phyloP scores from a whole-genome alignment of 352 stramenopile species.

The Phytophthora rubi region DNA sequence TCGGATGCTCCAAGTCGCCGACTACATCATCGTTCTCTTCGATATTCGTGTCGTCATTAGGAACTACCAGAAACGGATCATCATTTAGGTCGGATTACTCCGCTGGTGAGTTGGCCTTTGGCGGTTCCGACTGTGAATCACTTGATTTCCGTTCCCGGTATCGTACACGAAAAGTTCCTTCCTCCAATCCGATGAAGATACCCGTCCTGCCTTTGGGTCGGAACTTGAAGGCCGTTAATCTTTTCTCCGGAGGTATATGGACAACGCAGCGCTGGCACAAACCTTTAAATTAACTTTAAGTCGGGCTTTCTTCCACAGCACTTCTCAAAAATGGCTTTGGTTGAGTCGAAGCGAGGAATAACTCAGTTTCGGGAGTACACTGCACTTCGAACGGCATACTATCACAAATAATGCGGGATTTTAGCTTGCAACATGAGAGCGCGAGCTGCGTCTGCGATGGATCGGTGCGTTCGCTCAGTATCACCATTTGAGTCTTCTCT shows the following conservation, averaged over 20 bases:
- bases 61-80: no score
- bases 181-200: constrained; percentile 17
- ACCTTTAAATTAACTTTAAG: constrained; percentile 5
- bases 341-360: background rate
- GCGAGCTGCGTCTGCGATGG: no score
- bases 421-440: no score
- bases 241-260: background rate
- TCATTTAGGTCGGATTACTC: no score
- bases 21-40: no score
- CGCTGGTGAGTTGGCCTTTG: no score
- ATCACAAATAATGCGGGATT: no score
- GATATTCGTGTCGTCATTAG: no score
- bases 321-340: background rate
- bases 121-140: constrained; percentile 10
- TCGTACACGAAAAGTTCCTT: constrained; percentile 25
- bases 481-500: no score
- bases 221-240: constrained; percentile 1
- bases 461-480: no score
- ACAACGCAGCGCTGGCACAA: constrained; percentile 13
- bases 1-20: no score
- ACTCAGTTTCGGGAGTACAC: background rate
- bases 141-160: background rate
- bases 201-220: constrained; percentile 9
- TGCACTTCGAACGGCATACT: no score
- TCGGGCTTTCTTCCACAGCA: constrained; percentile 18